Evolutionary conservation across 1,284 basidiomycete genomes (phyloP).

Genomic region (Sanghuangporus weigelae): DNA sequence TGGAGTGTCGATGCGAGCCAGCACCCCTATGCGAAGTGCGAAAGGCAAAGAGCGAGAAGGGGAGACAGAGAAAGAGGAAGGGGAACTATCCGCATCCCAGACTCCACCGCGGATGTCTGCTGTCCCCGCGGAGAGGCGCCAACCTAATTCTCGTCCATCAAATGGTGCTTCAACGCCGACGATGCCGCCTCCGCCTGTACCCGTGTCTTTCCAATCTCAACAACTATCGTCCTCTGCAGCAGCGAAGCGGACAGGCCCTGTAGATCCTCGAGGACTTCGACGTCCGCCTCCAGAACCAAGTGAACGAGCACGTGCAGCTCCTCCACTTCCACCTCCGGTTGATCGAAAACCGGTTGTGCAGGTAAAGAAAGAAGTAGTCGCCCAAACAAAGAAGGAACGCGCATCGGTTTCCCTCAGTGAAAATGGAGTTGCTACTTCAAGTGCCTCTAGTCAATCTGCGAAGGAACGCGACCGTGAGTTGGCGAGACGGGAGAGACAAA

Average conservation of each 20-base stretch:
- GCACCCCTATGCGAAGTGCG: background rate
- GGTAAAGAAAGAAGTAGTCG: background rate
- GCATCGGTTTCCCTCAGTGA: slow-evolving; percentile 21
- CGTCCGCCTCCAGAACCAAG: slow-evolving; percentile 11
- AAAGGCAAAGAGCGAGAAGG: slow-evolving; percentile 7
- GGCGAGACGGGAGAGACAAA: slow-evolving; percentile 28
- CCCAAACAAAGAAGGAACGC: slow-evolving; percentile 20
- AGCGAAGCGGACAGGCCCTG: slow-evolving; percentile 22
- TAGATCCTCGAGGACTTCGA: slow-evolving; percentile 14
- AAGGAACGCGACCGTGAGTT: slow-evolving; percentile 2
- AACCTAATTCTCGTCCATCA: slow-evolving; percentile 5
- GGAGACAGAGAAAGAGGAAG: slow-evolving; percentile 16
- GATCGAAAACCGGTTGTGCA: background rate
- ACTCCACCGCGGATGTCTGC: slow-evolving; percentile 12
- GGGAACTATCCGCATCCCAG: slow-evolving; percentile 15
- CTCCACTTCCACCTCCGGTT: slow-evolving; percentile 24
- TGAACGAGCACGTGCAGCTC: slow-evolving; percentile 21
- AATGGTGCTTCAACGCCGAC: slow-evolving; percentile 2
- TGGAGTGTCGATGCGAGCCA: background rate
- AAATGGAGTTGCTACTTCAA: slow-evolving; percentile 25
- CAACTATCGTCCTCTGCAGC: slow-evolving; percentile 12
- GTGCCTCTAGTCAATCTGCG: background rate
- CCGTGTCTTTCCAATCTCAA: slow-evolving; percentile 20
- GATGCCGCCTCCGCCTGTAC: slow-evolving; percentile 24
- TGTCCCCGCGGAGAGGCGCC: background rate